These are phyloP conservation scores for Aspergillus pseudotamarii DNA, from an alignment of 2,329 filamentous ascomycete genomes.

Conservation along the genomic window DNA sequence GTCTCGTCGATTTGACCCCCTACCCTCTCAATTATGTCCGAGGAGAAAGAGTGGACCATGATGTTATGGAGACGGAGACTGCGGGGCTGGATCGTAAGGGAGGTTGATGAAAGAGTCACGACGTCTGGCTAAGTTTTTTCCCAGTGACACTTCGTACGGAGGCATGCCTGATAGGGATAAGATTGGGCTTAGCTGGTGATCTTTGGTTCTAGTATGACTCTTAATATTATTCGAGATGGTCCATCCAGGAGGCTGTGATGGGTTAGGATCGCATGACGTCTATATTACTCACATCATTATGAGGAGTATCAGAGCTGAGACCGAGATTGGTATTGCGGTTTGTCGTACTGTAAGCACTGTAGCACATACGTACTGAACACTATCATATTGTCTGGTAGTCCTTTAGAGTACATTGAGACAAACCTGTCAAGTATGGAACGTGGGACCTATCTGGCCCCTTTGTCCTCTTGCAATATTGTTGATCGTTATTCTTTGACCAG, in stretches of 20 bases:
- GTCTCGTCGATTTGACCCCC: constrained; percentile 5
- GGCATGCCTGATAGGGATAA: background rate
- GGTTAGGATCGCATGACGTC: background rate
- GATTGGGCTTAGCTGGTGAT: background rate
- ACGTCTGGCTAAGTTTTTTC: background rate
- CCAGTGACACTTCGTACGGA: background rate
- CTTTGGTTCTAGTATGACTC: background rate
- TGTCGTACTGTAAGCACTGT: background rate
- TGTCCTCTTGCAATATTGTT: background rate
- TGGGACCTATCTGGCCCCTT: background rate
- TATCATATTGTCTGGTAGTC: background rate
- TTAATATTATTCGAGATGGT: background rate
- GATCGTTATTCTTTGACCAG: constrained; percentile 8
- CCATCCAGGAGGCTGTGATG: background rate
- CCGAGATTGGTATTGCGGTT: background rate
- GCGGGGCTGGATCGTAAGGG: background rate
- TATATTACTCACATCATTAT: background rate
- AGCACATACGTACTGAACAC: background rate
- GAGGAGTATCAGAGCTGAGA: background rate
- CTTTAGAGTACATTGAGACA: background rate
- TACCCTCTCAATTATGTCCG: background rate
- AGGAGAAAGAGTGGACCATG: constrained; percentile 1
- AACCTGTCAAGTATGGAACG: background rate
- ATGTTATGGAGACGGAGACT: constrained; percentile 6
- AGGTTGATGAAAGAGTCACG: background rate